phyloP scores from a whole-genome alignment of 2,329 filamentous ascomycete species.

The Aspergillus sp. region DNA sequence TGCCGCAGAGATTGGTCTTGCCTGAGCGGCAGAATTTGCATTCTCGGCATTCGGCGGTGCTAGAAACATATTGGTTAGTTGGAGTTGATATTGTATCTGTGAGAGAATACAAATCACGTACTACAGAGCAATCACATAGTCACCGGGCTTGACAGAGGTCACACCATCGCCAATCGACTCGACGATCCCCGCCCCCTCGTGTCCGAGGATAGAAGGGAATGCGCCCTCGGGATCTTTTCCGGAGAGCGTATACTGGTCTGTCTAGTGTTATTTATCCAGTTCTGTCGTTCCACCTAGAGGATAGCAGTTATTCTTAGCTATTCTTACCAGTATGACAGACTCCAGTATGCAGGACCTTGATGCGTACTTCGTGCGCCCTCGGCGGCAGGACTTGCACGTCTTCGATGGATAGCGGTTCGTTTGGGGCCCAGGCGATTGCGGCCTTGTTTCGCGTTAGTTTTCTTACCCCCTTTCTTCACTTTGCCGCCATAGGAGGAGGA shows the following conservation, averaged over 20 bases:
- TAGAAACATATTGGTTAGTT: conserved; percentile 77
- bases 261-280: too few species aligned
- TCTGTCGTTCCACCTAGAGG: too few species aligned
- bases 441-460: conserved; percentile 53
- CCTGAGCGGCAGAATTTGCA: conserved; percentile 99
- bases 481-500: background rate
- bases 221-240: conserved; percentile 97
- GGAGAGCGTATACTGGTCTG: conserved; percentile 64
- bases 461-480: background rate
- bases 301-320: too few species aligned
- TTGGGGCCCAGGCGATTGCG: conserved; percentile 95
- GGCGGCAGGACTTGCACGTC: conserved; percentile 90
- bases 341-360: conserved; percentile 95
- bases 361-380: conserved; percentile 89
- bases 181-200: conserved; percentile 88
- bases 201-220: conserved; percentile 84
- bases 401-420: conserved; percentile 84
- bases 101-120: too few species aligned
- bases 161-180: conserved; percentile 94
- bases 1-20: conserved; percentile 98
- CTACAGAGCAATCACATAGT: conserved; percentile 89
- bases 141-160: conserved; percentile 88
- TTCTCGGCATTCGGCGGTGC: conserved; percentile 93
- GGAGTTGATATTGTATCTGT: too few species aligned
- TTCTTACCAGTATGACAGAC: conserved; percentile 99